Evolutionary conservation across 441 rosid genomes (phyloP).

Genomic region (Erodium trifolium): DNA sequence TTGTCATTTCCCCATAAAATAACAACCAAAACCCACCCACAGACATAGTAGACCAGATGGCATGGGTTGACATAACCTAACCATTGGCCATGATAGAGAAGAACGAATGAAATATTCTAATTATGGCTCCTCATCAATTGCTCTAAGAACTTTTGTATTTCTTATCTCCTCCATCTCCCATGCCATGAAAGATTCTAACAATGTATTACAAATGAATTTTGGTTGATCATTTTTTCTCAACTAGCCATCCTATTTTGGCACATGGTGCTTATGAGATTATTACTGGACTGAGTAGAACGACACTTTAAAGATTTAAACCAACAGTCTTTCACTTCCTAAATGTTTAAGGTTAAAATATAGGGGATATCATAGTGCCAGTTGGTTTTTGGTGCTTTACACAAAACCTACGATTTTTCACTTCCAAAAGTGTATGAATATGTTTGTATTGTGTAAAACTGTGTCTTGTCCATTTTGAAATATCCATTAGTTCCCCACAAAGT

Average conservation of each 20-base stretch:
- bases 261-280: neutral
- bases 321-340: neutral
- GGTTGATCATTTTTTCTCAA: neutral
- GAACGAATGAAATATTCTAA: too few species aligned
- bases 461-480: conserved; percentile 5
- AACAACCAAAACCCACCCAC: neutral
- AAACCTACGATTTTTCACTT: too few species aligned
- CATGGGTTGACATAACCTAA: neutral
- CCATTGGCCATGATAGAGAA: neutral
- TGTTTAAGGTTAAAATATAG: neutral
- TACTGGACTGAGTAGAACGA: neutral
- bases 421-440: neutral
- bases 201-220: neutral
- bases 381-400: too few species aligned
- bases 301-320: neutral
- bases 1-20: neutral
- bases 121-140: neutral
- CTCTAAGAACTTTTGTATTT: neutral
- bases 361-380: too few species aligned
- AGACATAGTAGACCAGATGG: neutral
- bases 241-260: neutral
- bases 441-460: conserved; percentile 1
- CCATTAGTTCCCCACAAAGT: conserved; percentile 15
- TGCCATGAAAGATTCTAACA: neutral
- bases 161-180: neutral